phyloP scores from a whole-genome alignment of 2,329 filamentous ascomycete species.

The Ophiostoma australiae region DNA sequence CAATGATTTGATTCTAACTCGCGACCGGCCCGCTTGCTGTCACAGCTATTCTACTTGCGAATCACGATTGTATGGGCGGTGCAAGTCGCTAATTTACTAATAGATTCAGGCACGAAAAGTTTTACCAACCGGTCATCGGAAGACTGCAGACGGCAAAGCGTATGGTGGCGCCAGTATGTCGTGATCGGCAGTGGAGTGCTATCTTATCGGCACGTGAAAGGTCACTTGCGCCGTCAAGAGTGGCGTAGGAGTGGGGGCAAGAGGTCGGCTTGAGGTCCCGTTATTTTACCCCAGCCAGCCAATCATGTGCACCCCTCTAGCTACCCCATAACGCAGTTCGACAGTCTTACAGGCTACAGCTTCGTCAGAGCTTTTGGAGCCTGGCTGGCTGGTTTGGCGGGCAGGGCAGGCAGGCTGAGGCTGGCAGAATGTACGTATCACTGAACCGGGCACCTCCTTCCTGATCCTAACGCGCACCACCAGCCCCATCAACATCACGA shows the following conservation, averaged over 20 bases:
- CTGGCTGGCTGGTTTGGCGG: slow-evolving; percentile 17
- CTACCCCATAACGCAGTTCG: neutral
- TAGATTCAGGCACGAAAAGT: slow-evolving; percentile 1
- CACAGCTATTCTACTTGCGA: neutral
- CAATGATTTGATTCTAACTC: slow-evolving; percentile 6
- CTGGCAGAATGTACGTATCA: slow-evolving; percentile 17
- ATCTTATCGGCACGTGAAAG: slow-evolving; percentile 2
- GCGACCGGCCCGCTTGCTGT: neutral
- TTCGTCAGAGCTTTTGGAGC: slow-evolving; percentile 31
- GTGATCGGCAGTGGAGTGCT: neutral
- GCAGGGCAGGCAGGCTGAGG: slow-evolving; percentile 14
- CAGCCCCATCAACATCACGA: slow-evolving; percentile 16
- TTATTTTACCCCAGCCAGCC: neutral
- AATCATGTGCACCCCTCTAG: neutral
- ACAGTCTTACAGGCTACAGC: slow-evolving; percentile 21
- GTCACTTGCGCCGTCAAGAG: neutral
- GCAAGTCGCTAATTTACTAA: neutral
- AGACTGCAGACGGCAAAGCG: neutral
- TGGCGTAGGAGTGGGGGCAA: neutral
- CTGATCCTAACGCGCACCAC: slow-evolving; percentile 22
- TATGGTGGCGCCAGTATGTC: neutral
- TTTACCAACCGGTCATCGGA: slow-evolving; percentile 16
- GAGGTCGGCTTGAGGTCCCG: neutral
- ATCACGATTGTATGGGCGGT: neutral
- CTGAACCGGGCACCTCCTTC: slow-evolving; percentile 18